phyloP scores from a whole-genome alignment of 495 filamentous ascomycete species.

The Clavariopsis aquatica region DNA sequence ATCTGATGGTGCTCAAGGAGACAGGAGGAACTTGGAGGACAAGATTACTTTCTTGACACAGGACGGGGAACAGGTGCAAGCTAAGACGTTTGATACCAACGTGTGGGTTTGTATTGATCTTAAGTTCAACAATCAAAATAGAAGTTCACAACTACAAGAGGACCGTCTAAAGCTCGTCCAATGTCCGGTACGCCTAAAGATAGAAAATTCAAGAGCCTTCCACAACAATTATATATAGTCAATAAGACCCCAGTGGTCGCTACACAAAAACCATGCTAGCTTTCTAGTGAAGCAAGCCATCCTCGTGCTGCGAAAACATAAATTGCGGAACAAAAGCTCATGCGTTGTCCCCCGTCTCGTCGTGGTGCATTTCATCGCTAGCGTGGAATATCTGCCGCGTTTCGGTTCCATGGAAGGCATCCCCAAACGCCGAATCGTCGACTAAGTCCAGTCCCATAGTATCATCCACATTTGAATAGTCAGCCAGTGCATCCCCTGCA shows the following conservation, averaged over 20 bases:
- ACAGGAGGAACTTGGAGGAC: background rate
- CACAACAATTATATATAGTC: no score
- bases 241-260: no score
- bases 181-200: background rate
- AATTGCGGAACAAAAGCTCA: background rate
- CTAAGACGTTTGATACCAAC: no score
- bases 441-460: slow-evolving; percentile 54
- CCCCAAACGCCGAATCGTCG: slow-evolving; percentile 63
- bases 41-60: background rate
- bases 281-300: background rate
- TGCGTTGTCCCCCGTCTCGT: slow-evolving; percentile 43
- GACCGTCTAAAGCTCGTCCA: background rate
- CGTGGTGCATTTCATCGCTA: slow-evolving; percentile 10
- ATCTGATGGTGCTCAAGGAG: background rate
- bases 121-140: background rate
- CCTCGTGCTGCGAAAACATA: background rate
- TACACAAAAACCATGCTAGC: background rate
- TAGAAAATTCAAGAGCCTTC: background rate
- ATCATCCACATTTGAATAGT: slow-evolving; percentile 49
- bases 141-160: background rate
- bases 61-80: background rate
- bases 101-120: background rate
- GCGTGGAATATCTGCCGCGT: background rate
- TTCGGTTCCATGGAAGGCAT: slow-evolving; percentile 63
- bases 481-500: slow-evolving; percentile 63